Conservation (phyloP, 257 asterid species). For the Cinchona pubescens region DNA sequence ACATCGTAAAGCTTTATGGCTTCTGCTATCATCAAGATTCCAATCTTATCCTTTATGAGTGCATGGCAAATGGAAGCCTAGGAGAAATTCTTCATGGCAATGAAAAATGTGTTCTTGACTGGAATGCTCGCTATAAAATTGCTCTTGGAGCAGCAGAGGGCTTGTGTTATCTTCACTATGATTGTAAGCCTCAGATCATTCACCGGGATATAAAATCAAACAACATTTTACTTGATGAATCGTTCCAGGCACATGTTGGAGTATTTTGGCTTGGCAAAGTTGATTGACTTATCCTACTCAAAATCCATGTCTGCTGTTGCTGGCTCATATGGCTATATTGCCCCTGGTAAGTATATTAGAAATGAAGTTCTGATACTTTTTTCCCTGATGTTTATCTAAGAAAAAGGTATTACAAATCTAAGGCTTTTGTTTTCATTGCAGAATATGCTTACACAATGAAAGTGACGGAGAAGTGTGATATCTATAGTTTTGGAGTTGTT, state of each 20-base stretch:
- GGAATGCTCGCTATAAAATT: slow-evolving; percentile 66
- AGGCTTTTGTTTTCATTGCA: slow-evolving; percentile 25
- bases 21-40: slow-evolving; percentile 75
- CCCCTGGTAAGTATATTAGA: slow-evolving; percentile 61
- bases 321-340: slow-evolving; percentile 92
- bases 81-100: slow-evolving; percentile 67
- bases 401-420: neutral
- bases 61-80: slow-evolving; percentile 79
- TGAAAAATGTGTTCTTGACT: slow-evolving; percentile 43
- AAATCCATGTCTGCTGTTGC: slow-evolving; percentile 94
- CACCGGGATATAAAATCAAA: slow-evolving; percentile 87
- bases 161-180: slow-evolving; percentile 69
- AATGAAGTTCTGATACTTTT: neutral
- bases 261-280: slow-evolving; percentile 89
- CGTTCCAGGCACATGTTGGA: slow-evolving; percentile 77
- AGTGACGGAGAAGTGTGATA: slow-evolving; percentile 87
- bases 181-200: slow-evolving; percentile 78
- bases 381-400: neutral
- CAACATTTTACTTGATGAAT: slow-evolving; percentile 73
- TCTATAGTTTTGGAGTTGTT: slow-evolving; percentile 85
- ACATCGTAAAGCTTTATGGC: slow-evolving; percentile 69
- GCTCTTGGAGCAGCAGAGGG: slow-evolving; percentile 92
- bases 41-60: slow-evolving; percentile 70
- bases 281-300: slow-evolving; percentile 67
- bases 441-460: slow-evolving; percentile 94